Evolutionary conservation across 2,329 filamentous ascomycete genomes (phyloP).

Genomic region (Ophiognomonia clavigignenti-juglandacearum): DNA sequence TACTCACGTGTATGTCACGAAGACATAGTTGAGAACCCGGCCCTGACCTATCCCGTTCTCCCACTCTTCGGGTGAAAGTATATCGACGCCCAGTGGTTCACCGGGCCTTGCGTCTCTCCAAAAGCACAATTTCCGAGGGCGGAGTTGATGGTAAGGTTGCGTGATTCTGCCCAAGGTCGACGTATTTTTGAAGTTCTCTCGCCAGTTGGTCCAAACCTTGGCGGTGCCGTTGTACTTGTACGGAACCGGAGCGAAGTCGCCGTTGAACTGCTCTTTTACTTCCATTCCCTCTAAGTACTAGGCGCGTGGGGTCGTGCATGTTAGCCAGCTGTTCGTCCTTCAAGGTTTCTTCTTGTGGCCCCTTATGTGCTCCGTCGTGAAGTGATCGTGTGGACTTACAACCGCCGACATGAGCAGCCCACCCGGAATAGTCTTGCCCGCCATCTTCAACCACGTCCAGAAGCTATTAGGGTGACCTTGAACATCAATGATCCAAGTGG

Average conservation of each 20-base stretch:
- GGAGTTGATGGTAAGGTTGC: conserved; percentile 13
- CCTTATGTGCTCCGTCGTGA: background rate
- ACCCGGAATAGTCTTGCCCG: conserved; percentile 8
- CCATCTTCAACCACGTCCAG: conserved; percentile 9
- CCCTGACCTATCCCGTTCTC: conserved; percentile 7
- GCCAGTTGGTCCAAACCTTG: conserved; percentile 18
- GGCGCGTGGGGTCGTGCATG: background rate
- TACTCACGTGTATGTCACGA: conserved; percentile 14
- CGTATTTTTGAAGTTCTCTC: conserved; percentile 10
- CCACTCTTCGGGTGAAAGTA: conserved; percentile 14
- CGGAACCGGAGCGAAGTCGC: conserved; percentile 15
- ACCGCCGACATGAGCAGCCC: conserved; percentile 9
- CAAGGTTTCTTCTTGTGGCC: background rate
- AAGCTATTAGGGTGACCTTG: conserved; percentile 13
- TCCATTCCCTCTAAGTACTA: background rate
- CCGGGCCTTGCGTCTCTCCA: conserved; percentile 4
- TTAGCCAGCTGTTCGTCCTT: background rate
- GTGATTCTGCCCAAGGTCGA: background rate
- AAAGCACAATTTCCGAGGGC: conserved; percentile 18
- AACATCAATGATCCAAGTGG: conserved; percentile 18
- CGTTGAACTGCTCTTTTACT: background rate
- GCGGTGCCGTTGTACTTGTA: conserved; percentile 15
- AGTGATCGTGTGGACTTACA: conserved; percentile 1
- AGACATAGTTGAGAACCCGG: conserved; percentile 13
- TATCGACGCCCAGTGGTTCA: conserved; percentile 6